A percentile compares a stretch with the other conserved stretches of the same genome.
Evolutionary conservation across 306 rosid species (phyloP).

Genomic region (Abrus pulchellus): DNA sequence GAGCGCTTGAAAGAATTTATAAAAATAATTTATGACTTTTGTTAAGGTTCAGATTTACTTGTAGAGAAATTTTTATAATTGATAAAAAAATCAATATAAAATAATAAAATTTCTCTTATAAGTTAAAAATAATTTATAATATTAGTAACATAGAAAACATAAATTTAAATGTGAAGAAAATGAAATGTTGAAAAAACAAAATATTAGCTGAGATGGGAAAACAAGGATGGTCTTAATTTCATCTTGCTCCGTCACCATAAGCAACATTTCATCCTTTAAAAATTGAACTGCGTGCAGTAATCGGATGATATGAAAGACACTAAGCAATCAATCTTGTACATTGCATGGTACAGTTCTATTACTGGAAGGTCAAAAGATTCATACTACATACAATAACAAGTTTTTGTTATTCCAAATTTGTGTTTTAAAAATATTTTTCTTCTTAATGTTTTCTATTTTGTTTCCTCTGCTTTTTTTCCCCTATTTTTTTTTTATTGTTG

Average conservation of each 20-base stretch:
- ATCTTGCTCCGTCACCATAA: slow-evolving; percentile 6
- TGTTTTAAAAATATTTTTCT: not conserved
- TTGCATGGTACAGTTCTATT: too few species aligned
- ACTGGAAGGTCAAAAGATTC: too few species aligned
- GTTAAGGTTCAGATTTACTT: too few species aligned
- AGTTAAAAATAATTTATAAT: too few species aligned
- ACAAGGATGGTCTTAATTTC: not conserved
- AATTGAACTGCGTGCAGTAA: not conserved
- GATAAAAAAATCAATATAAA: too few species aligned
- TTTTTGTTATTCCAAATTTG: too few species aligned
- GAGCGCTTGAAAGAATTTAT: too few species aligned
- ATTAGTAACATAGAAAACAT: too few species aligned
- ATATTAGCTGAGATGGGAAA: slow-evolving; percentile 1
- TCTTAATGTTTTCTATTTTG: not conserved
- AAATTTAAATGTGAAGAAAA: not conserved
- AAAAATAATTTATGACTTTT: too few species aligned
- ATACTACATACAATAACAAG: too few species aligned
- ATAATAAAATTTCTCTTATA: too few species aligned
- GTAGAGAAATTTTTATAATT: too few species aligned
- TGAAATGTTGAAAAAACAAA: not conserved
- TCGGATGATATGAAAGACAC: not conserved
- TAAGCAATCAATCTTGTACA: not conserved
- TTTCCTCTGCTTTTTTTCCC: not conserved
- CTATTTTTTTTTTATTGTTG: not conserved
- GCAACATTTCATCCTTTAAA: slow-evolving; percentile 1